phyloP scores from a whole-genome alignment of 1,284 basidiomycete genomes.

The Pseudozyma hubeiensis region DNA sequence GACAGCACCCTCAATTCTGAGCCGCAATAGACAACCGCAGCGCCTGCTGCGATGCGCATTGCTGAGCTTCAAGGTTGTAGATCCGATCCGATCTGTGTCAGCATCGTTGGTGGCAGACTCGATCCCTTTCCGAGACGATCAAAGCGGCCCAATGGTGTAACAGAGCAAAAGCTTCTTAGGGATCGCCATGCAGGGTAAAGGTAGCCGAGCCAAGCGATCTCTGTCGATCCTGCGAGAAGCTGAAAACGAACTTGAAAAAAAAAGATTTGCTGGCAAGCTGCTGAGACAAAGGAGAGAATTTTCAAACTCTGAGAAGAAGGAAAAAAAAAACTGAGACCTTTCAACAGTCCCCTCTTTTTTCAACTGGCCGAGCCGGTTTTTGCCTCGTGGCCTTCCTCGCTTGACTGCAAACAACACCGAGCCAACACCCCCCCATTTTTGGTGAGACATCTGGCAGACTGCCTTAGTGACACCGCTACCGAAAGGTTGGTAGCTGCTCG shows the following conservation, averaged over 20 bases:
- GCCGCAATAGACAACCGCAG: too few relatives aligned
- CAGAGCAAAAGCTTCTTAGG: conserved; percentile 6
- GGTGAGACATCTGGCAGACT: too few relatives aligned
- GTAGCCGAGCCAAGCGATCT: conserved; percentile 18
- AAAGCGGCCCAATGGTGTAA: not conserved
- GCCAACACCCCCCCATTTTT: not conserved
- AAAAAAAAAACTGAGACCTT: not conserved
- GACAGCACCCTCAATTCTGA: conserved; percentile 24
- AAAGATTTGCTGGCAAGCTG: too few relatives aligned
- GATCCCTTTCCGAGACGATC: too few relatives aligned
- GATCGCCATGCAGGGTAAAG: conserved; percentile 16
- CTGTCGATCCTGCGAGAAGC: not conserved
- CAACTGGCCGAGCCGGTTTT: not conserved
- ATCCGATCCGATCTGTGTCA: too few relatives aligned
- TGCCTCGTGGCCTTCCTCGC: not conserved
- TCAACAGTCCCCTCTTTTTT: not conserved
- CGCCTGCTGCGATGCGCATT: too few relatives aligned
- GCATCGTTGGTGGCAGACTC: too few relatives aligned
- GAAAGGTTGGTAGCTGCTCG: not conserved
- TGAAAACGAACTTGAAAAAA: too few relatives aligned
- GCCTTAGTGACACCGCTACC: not conserved
- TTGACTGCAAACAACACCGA: not conserved
- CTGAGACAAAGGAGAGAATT: too few relatives aligned
- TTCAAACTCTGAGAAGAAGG: too few relatives aligned
- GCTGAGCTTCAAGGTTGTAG: too few relatives aligned